Evolutionary conservation across 1,284 basidiomycete genomes (phyloP).

Genomic region (Prillingera fragicola): DNA sequence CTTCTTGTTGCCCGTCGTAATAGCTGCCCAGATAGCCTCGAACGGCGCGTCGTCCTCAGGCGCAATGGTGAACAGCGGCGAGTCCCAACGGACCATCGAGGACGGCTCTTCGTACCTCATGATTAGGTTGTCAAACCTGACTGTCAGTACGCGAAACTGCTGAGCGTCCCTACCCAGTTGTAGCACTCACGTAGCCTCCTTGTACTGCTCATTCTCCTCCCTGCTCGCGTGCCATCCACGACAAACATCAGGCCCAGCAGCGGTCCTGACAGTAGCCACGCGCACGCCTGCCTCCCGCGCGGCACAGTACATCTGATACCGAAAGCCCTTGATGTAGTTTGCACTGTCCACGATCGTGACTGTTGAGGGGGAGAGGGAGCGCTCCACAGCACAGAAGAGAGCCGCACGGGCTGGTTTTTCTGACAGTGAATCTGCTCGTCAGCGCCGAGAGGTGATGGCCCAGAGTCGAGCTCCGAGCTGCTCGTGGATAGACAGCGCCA

Average conservation of each 20-base stretch:
- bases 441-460: not conserved
- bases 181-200: constrained; percentile 63
- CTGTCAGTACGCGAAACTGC: constrained; percentile 4
- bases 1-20: constrained; percentile 72
- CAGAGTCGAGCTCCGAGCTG: too few species aligned
- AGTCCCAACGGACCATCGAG: constrained; percentile 95
- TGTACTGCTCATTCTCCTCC: constrained; percentile 52
- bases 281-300: constrained; percentile 80
- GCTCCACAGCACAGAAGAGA: constrained; percentile 78
- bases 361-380: constrained; percentile 64
- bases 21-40: constrained; percentile 71
- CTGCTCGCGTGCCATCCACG: constrained; percentile 64
- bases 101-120: constrained; percentile 92
- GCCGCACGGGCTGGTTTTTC: constrained; percentile 86
- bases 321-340: constrained; percentile 95
- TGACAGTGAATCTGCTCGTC: constrained; percentile 61
- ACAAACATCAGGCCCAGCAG: constrained; percentile 72
- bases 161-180: not conserved
- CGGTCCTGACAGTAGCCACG: constrained; percentile 79
- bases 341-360: constrained; percentile 84
- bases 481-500: too few species aligned
- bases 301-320: constrained; percentile 96
- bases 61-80: constrained; percentile 79
- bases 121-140: constrained; percentile 80
- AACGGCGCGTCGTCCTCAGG: constrained; percentile 64